Evolutionary conservation across 768 basidiomycete genomes (phyloP), one percentile per base, ranked within the genome.

Genomic region (Boletus sp.): DNA sequence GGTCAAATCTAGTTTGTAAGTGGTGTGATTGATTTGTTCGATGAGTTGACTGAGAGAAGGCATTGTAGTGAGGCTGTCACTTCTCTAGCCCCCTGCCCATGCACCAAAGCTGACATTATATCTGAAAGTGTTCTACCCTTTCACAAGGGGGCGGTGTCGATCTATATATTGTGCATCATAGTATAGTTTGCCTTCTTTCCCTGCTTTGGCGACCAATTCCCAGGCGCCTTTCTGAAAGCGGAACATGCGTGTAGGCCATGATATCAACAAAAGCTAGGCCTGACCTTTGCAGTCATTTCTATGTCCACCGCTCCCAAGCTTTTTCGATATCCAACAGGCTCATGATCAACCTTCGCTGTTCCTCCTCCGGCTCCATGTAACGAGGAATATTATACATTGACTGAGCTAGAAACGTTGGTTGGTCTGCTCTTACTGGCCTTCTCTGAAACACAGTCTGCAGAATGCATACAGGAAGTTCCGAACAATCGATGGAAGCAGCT

Each of bases 1-100:
- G 8, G 62, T 54, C 33, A 49, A 27, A 47, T 70, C 64, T 15
- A 73, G 58, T 21, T 43, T 69, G 55, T 57, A 64, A 13, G 48
- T 55, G 43, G 51, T 37, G 3, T 14, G 4, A 29, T 68, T 63
- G 53, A 58, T 39, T 1, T 0, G 29, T 3, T 57, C 39, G 40
- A 68, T 40, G 29, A 55, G 9, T 29, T 66, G 55, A 27, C 11
- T 0, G 9, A 62, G 19, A 39, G 64, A 60, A 21, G 2, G 30
- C 66, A 68, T 66, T 27, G 49, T 27, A 5, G n/a, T 33, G 19
- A 43, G 48, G 8, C 3, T 33, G 38, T 33, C 1, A 6, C 13
- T 32, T 48, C 39, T 45, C 32, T 54, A 23, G 32, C 8, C 5
- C 10, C 33, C 39, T 32, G 1, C 44, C 21, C 23, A 19, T 34